A percentile compares a stretch with the other conserved stretches of the same genome.
These are phyloP conservation scores for Phalaenopsis aphrodite DNA, from an alignment of 106 monocot genomes.

Conservation along the genomic window DNA sequence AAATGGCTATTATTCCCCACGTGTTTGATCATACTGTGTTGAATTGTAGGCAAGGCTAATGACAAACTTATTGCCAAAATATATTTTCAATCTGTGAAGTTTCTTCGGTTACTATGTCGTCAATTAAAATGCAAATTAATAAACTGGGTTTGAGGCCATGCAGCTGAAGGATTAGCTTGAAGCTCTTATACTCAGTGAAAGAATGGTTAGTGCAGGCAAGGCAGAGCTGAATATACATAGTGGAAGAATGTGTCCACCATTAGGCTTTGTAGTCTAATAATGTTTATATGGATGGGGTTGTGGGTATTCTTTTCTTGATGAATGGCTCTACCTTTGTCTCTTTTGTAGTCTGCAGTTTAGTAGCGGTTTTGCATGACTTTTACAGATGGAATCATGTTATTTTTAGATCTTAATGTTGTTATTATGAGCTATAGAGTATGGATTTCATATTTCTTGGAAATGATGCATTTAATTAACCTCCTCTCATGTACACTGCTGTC, in stretches of 20 bases:
- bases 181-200: background rate
- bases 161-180: constrained; percentile 1
- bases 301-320: background rate
- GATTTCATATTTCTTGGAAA: background rate
- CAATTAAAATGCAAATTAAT: too few relatives aligned
- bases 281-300: background rate
- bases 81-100: too few relatives aligned
- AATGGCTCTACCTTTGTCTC: background rate
- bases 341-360: background rate
- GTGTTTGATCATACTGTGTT: too few relatives aligned
- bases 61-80: too few relatives aligned
- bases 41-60: too few relatives aligned
- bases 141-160: constrained; percentile 9
- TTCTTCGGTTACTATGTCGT: too few relatives aligned
- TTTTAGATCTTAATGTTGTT: background rate
- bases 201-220: too few relatives aligned
- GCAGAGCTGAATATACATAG: background rate
- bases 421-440: background rate
- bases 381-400: constrained; percentile 1
- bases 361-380: background rate
- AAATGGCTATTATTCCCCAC: too few relatives aligned
- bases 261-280: background rate
- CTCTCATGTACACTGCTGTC: too few relatives aligned
- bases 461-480: too few relatives aligned
- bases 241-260: background rate